phyloP scores from a whole-genome alignment of 352 stramenopile species.

The Phytophthora europaea region DNA sequence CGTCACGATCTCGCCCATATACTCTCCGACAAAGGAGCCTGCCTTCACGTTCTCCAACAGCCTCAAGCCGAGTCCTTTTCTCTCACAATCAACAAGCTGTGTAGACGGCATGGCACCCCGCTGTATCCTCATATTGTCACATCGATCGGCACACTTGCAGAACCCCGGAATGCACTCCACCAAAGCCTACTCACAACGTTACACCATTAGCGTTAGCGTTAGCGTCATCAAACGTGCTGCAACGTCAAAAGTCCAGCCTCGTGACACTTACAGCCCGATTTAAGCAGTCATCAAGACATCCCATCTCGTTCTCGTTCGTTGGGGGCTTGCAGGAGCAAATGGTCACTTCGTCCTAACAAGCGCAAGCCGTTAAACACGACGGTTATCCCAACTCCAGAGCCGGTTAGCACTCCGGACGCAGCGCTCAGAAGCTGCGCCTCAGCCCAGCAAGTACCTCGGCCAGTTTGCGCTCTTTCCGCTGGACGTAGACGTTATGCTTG shows the following conservation, averaged over 20 bases:
- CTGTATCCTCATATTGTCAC: conserved; percentile 85
- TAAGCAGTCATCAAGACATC: conserved; percentile 80
- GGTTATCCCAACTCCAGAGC: conserved; percentile 2
- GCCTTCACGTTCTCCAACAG: conserved; percentile 59
- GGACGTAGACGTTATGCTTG: conserved; percentile 77
- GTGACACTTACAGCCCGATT: conserved; percentile 66
- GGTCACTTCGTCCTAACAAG: conserved; percentile 73
- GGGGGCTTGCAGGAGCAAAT: conserved; percentile 65
- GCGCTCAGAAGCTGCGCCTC: not conserved
- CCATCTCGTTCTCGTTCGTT: conserved; percentile 43
- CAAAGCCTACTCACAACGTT: conserved; percentile 46
- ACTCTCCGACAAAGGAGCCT: conserved; percentile 82
- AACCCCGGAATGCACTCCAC: conserved; percentile 72
- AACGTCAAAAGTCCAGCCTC: not conserved
- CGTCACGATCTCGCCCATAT: conserved; percentile 88
- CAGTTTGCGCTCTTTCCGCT: conserved; percentile 65
- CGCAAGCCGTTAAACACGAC: not conserved
- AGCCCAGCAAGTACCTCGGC: conserved; percentile 42
- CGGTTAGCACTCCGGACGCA: not conserved
- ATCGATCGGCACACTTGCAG: conserved; percentile 73
- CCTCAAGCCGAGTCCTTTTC: conserved; percentile 73
- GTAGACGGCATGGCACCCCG: conserved; percentile 60
- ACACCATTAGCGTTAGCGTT: conserved; percentile 4
- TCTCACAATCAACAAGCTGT: conserved; percentile 64
- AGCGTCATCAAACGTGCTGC: not conserved